Evolutionary conservation across 1,139 yeast genomes (phyloP).

Genomic region (Yamadazyma dendronema): DNA sequence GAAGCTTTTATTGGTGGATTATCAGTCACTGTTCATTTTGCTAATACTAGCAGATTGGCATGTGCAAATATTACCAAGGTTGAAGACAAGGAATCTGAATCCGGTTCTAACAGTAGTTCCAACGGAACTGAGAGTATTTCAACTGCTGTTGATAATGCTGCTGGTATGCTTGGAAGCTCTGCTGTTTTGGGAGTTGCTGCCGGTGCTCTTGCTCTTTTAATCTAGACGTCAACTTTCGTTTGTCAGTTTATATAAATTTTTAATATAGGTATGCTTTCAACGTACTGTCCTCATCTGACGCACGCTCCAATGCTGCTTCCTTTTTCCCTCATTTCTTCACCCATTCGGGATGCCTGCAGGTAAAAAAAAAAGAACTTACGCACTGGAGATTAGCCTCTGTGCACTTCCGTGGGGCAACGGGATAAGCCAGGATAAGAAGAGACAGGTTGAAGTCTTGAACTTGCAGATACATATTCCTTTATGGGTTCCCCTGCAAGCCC

Average conservation of each 20-base stretch:
- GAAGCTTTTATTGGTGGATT: constrained; percentile 37
- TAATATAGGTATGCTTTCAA: background rate
- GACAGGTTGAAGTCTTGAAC: too few relatives aligned
- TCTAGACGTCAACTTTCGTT: background rate
- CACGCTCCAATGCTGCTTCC: too few relatives aligned
- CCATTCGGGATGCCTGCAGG: too few relatives aligned
- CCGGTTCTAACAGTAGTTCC: background rate
- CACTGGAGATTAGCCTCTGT: too few relatives aligned
- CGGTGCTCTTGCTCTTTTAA: constrained; percentile 2
- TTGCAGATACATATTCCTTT: too few relatives aligned
- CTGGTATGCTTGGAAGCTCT: constrained; percentile 4
- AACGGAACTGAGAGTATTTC: constrained; percentile 1
- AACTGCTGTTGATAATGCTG: constrained; percentile 3
- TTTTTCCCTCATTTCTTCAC: too few relatives aligned
- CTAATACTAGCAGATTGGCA: constrained; percentile 33
- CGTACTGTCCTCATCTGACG: too few relatives aligned
- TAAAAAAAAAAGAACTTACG: too few relatives aligned
- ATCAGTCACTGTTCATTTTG: constrained; percentile 38
- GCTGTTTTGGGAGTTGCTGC: constrained; percentile 4
- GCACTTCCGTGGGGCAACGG: too few relatives aligned
- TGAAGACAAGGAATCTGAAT: constrained; percentile 3
- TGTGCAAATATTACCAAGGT: constrained; percentile 39
- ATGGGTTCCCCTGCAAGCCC: too few relatives aligned
- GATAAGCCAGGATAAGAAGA: too few relatives aligned
- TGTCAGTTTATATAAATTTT: background rate